Conservation (phyloP, 441 rosid genomes). For the Macaranga tanarius region DNA sequence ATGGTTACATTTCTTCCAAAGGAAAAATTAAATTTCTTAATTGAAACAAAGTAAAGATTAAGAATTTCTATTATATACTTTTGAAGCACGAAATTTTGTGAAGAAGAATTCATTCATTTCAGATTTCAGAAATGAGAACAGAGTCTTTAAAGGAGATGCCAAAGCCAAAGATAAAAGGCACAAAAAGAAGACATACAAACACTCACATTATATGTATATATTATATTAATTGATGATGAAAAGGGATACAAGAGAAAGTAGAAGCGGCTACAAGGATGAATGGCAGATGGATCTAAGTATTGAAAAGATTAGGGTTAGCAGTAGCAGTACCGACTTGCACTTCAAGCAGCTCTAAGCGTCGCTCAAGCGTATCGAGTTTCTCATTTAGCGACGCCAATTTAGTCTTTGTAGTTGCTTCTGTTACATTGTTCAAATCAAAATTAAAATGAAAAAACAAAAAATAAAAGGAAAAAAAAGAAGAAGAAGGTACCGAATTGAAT, state of each 20-base stretch:
- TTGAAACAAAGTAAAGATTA: too few relatives aligned
- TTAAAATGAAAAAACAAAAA: background rate
- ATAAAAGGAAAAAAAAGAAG: background rate
- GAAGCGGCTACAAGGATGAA: too few relatives aligned
- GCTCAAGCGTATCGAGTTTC: constrained; percentile 83
- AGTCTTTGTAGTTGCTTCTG: constrained; percentile 16
- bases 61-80: too few relatives aligned
- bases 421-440: background rate
- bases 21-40: too few relatives aligned
- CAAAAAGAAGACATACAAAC: background rate
- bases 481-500: constrained; percentile 74
- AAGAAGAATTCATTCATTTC: background rate
- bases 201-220: background rate
- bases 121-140: too few relatives aligned
- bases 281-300: constrained; percentile 5
- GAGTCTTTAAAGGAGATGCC: too few relatives aligned
- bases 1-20: too few relatives aligned
- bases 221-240: background rate
- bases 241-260: constrained; percentile 2
- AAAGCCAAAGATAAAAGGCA: background rate
- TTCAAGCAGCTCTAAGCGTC: constrained; percentile 83
- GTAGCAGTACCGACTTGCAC: constrained; percentile 92
- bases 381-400: constrained; percentile 25
- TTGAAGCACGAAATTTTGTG: too few relatives aligned
- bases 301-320: constrained; percentile 79